These are phyloP conservation scores for Penicillium sp. DNA, from an alignment of 2,329 filamentous ascomycete genomes.

Conservation along the genomic window DNA sequence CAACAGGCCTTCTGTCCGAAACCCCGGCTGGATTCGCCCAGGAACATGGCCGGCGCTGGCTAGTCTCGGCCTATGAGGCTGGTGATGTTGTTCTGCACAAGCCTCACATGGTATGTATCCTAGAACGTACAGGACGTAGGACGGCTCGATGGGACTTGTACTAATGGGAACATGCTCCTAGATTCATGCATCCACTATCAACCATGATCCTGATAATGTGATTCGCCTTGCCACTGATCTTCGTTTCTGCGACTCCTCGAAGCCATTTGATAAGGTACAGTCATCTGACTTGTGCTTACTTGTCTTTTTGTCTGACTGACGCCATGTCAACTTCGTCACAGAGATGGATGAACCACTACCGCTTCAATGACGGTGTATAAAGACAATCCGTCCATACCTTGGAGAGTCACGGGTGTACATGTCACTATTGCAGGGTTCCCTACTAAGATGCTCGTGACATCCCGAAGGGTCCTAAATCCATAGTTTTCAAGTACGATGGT, in stretches of 20 bases:
- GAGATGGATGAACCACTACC: slow-evolving; percentile 48
- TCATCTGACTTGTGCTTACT: neutral
- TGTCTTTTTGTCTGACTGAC: neutral
- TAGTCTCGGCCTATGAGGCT: slow-evolving; percentile 58
- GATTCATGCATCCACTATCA: slow-evolving; percentile 63
- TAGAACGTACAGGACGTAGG: neutral
- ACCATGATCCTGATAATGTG: slow-evolving; percentile 55
- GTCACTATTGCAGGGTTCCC: neutral
- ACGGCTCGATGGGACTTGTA: neutral
- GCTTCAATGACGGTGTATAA: slow-evolving; percentile 41
- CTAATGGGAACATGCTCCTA: slow-evolving; percentile 26
- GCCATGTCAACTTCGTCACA: slow-evolving; percentile 8
- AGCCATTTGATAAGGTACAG: slow-evolving; percentile 53
- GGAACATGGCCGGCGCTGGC: slow-evolving; percentile 53
- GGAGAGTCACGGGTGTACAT: neutral
- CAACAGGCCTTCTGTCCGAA: slow-evolving; percentile 57
- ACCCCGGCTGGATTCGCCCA: slow-evolving; percentile 52
- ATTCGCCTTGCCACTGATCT: slow-evolving; percentile 62
- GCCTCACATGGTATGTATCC: slow-evolving; percentile 39
- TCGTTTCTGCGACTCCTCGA: slow-evolving; percentile 58
- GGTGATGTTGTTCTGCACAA: slow-evolving; percentile 54
- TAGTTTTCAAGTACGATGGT: neutral
- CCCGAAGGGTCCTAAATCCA: too few species aligned
- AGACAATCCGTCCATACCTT: neutral
- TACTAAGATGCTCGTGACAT: neutral